These are phyloP conservation scores for Starmerella bombicola DNA, from an alignment of 805 yeast species.

Conservation along the genomic window DNA sequence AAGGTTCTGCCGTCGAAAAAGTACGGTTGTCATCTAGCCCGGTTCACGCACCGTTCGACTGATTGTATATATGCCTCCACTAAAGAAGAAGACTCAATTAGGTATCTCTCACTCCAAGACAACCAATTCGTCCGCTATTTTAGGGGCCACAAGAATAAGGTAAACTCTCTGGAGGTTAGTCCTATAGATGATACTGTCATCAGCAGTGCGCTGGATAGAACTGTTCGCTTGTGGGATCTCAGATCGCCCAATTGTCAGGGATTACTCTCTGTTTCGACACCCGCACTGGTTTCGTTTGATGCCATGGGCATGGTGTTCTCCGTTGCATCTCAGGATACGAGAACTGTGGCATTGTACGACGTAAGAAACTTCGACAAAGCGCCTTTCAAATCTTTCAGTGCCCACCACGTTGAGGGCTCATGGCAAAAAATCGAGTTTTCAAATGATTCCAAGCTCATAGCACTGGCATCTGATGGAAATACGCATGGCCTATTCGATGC, in stretches of 20 bases:
- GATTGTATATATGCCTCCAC: conserved; percentile 79
- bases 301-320: conserved; percentile 78
- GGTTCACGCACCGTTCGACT: conserved; percentile 61
- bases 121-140: conserved; percentile 76
- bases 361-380: conserved; percentile 43
- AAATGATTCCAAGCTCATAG: conserved; percentile 54
- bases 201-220: conserved; percentile 60
- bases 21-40: conserved; percentile 81
- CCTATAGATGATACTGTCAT: conserved; percentile 56
- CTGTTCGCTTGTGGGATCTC: conserved; percentile 81
- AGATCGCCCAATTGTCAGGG: conserved; percentile 57
- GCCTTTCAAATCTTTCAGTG: conserved; percentile 40
- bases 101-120: conserved; percentile 64
- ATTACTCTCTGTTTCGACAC: conserved; percentile 40
- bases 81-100: conserved; percentile 43
- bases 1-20: conserved; percentile 72
- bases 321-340: conserved; percentile 38
- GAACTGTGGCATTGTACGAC: conserved; percentile 49
- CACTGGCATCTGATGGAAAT: conserved; percentile 44
- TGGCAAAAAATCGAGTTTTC: conserved; percentile 70
- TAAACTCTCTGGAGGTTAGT: conserved; percentile 56
- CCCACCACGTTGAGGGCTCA: conserved; percentile 27
- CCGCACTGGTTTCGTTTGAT: conserved; percentile 57
- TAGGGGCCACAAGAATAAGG: conserved; percentile 72
- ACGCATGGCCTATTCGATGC: conserved; percentile 58